Conservation (phyloP, 2,329 filamentous ascomycete species). For the Trichoderma aggressivum region DNA sequence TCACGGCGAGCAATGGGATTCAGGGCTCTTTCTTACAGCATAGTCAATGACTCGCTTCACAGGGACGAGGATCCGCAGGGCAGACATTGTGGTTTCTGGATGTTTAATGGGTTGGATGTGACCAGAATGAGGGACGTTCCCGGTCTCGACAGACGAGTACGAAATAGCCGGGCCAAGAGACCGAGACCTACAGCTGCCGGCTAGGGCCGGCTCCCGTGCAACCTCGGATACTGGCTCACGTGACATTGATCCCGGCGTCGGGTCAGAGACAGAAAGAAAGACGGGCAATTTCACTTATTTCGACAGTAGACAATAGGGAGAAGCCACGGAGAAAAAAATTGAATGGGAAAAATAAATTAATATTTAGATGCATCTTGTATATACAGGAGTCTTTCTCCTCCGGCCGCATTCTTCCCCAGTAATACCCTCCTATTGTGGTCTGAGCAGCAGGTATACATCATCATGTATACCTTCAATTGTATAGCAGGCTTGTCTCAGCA, state of each 20-base stretch:
- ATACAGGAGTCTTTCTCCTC: conserved; percentile 25
- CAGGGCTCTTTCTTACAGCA: conserved; percentile 58
- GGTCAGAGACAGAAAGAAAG: background rate
- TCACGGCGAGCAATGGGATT: background rate
- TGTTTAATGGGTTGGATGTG: conserved; percentile 27
- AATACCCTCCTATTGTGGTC: background rate
- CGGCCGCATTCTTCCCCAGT: background rate
- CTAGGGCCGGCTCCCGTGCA: conserved; percentile 40
- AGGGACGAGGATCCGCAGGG: conserved; percentile 72
- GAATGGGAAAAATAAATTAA: background rate
- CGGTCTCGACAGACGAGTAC: background rate
- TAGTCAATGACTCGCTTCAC: conserved; percentile 85
- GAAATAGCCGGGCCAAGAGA: conserved; percentile 9
- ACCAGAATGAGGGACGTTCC: conserved; percentile 22
- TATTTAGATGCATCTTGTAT: background rate
- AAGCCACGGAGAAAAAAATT: background rate
- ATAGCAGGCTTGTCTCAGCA: background rate
- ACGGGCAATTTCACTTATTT: background rate
- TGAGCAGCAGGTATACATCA: background rate
- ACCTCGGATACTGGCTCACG: conserved; percentile 40
- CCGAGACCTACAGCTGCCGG: conserved; percentile 31
- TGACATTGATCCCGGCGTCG: conserved; percentile 26
- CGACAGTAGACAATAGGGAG: background rate
- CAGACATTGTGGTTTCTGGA: conserved; percentile 49
- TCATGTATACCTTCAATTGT: background rate